Percentiles rank a stretch among this genome's conserved stretches.
Evolutionary conservation across 2,329 filamentous ascomycete genomes (phyloP).

Genomic region (Neopestalotiopsis sp.): DNA sequence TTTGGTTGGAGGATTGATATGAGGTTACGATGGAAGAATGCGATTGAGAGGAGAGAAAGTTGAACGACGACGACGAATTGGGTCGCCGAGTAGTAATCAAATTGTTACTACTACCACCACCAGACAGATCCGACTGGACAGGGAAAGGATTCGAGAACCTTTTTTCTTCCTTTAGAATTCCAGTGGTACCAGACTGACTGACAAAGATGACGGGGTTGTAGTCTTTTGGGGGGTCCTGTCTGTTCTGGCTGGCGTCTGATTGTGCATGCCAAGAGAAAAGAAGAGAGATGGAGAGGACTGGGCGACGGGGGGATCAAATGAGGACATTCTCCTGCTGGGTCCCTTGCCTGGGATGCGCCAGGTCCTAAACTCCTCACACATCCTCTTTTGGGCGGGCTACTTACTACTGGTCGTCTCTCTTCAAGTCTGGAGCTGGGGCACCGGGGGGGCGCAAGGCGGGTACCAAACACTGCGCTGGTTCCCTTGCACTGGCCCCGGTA

Average conservation of each 20-base stretch:
- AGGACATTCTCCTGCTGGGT: constrained; percentile 10
- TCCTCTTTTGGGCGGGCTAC: neutral
- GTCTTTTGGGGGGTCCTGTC: constrained; percentile 2
- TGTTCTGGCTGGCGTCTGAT: constrained; percentile 7
- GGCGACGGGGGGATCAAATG: constrained; percentile 16
- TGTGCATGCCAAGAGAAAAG: constrained; percentile 16
- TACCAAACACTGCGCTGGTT: neutral
- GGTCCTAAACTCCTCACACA: neutral
- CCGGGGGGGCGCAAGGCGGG: neutral
- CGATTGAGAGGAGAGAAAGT: no score
- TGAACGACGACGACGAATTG: no score
- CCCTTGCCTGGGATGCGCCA: neutral
- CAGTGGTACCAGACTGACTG: constrained; percentile 3
- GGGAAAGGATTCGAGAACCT: constrained; percentile 10
- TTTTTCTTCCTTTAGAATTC: neutral
- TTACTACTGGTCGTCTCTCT: no score
- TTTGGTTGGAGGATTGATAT: neutral
- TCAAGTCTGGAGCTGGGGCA: neutral
- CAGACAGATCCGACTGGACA: no score
- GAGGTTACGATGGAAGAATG: no score
- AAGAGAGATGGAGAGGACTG: constrained; percentile 11
- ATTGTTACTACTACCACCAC: no score
- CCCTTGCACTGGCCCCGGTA: no score
- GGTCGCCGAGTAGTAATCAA: no score
- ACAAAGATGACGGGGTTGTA: neutral